Base-by-base conservation (phyloP, 768 basidiomycete species). In the Rhodotorula kratochvilovae region DNA sequence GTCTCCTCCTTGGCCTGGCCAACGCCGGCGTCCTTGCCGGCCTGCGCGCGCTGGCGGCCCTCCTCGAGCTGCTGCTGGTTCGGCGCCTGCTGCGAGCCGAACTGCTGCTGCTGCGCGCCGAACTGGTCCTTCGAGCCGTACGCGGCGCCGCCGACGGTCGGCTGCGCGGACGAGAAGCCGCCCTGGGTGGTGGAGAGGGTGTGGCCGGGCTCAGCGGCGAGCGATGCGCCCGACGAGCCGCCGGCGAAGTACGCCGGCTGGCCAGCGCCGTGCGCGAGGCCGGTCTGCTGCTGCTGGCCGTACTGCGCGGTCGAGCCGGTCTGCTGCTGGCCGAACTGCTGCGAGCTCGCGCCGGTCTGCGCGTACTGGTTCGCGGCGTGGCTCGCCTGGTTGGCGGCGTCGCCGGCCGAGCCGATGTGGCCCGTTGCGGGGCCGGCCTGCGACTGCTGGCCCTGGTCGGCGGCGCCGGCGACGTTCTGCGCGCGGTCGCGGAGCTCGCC, bases 391-490 rank as follows among this genome's bases (percentile, higher is more conserved):
- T 39, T 35, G 27, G 33, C 55, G 27, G 64, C 64, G 46, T 65
- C 65, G 36, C 67, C 63, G 57, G 67, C 71, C 67, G 76, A 80
- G 55, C 67, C 56, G 60, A 70, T n/a, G 53, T 71, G 39, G 62
- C 70, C 65, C n/a, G 76, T 71, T 5, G 70, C 70, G 48, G 70
- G 70, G 21, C 70, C 76, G 13, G 59, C 57, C 54, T 63, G 56
- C 42, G 46, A 55, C 68, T 76, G 69, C 62, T 75, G 74, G 35
- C 56, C 74, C 56, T 77, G 70, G 67, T 78, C 74, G 71, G 81
- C 81, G 45, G 78, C 78, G 76, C 76, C 70, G 65, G 79, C 78
- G 56, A 79, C 79, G 74, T 81, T 80, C 10, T 73, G 61, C 36
- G 75, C 69, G 48, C 73, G 77, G 36, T 75, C 69, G 31, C 11